Conservation (phyloP, 495 filamentous ascomycete species). For the Glarea lozoyensis region DNA sequence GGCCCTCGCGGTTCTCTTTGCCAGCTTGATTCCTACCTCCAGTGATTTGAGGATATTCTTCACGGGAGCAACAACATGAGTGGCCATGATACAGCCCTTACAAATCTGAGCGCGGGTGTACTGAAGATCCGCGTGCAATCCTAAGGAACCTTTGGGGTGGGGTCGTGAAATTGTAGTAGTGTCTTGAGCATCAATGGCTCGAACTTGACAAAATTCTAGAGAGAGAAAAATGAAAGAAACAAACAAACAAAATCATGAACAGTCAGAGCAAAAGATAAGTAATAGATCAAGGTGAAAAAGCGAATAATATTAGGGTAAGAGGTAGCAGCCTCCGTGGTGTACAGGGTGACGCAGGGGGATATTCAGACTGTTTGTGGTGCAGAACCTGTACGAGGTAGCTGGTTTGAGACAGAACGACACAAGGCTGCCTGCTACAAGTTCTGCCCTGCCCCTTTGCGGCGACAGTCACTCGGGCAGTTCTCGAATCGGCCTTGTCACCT, state of each 20-base stretch:
- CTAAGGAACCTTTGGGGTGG: background rate
- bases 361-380: background rate
- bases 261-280: background rate
- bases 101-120: background rate
- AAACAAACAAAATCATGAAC: background rate
- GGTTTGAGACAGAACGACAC: background rate
- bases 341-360: background rate
- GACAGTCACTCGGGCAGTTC: no score
- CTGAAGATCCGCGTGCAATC: background rate
- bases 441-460: background rate
- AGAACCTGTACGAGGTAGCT: background rate
- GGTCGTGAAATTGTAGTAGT: background rate
- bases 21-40: conserved; percentile 14
- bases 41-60: conserved; percentile 15
- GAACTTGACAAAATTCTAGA: background rate
- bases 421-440: background rate
- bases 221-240: background rate
- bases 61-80: conserved; percentile 14
- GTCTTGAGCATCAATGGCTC: background rate
- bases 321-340: background rate
- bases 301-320: background rate
- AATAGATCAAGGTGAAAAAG: background rate
- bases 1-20: conserved; percentile 5
- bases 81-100: no score
- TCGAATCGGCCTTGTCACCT: no score